phyloP scores from a whole-genome alignment of 177 flowering plant species.

The Vitis hybrid region DNA sequence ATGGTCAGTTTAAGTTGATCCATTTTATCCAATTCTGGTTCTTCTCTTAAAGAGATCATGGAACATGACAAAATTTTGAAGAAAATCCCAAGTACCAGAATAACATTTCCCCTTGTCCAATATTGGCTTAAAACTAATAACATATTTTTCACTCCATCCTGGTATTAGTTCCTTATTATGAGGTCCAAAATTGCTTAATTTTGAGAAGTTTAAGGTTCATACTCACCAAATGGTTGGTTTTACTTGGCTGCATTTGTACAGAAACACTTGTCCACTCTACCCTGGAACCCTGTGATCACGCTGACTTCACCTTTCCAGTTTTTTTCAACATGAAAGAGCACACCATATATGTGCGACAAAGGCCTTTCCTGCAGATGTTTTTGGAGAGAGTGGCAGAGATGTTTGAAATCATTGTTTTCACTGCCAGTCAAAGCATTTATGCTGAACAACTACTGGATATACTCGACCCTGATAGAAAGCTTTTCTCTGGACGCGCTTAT shows the following conservation, averaged over 20 bases:
- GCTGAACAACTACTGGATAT: constrained; percentile 82
- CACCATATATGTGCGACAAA: constrained; percentile 70
- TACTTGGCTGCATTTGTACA: constrained; percentile 27
- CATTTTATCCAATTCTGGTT: too few relatives aligned
- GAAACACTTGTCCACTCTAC: constrained; percentile 96
- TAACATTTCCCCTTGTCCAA: too few relatives aligned
- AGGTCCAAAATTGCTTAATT: too few relatives aligned
- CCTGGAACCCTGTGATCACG: constrained; percentile 67
- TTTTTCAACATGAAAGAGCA: constrained; percentile 84
- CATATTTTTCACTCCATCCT: too few relatives aligned
- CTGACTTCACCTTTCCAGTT: constrained; percentile 80
- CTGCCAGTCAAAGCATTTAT: constrained; percentile 94
- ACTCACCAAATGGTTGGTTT: too few relatives aligned
- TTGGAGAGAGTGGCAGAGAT: constrained; percentile 79
- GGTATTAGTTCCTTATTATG: too few relatives aligned
- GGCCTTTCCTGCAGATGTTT: constrained; percentile 73
- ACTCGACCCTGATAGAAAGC: constrained; percentile 71
- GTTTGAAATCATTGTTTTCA: constrained; percentile 87
- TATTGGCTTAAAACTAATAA: too few relatives aligned
- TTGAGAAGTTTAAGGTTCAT: too few relatives aligned
- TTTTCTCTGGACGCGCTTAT: constrained; percentile 73
- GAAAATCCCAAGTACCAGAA: too few relatives aligned
- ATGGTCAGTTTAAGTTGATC: too few relatives aligned
- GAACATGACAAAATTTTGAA: too few relatives aligned
- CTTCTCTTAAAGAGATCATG: too few relatives aligned